phyloP scores from a whole-genome alignment of 1,284 basidiomycete species.

The Leccinum subrobustum region DNA sequence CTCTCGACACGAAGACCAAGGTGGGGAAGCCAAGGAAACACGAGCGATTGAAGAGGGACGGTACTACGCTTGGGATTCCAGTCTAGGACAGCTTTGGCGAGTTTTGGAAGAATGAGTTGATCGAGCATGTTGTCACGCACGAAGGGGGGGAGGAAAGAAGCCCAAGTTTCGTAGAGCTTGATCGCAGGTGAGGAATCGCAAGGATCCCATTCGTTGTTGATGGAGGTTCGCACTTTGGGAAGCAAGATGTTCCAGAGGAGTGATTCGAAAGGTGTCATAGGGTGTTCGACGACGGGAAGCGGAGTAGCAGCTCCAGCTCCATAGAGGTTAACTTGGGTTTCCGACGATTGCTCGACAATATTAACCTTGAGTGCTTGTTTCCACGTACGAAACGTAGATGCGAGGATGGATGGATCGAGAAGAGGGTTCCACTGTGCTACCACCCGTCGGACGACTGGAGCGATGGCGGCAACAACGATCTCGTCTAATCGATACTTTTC shows the following conservation, averaged over 20 bases:
- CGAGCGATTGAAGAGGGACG: conserved; percentile 71
- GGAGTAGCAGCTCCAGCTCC: conserved; percentile 42
- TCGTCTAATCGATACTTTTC: conserved; percentile 83
- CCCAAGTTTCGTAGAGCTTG: conserved; percentile 87
- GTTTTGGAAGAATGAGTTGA: conserved; percentile 92
- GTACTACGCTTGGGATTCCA: conserved; percentile 70
- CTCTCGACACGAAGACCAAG: conserved; percentile 79
- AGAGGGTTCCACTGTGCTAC: conserved; percentile 73
- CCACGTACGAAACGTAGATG: conserved; percentile 70
- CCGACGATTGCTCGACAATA: conserved; percentile 38
- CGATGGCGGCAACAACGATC: conserved; percentile 87
- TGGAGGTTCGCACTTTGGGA: conserved; percentile 85
- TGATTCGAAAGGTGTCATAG: conserved; percentile 95
- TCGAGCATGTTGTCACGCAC: conserved; percentile 94
- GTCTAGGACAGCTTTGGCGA: conserved; percentile 79
- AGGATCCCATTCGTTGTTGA: conserved; percentile 94
- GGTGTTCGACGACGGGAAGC: conserved; percentile 44
- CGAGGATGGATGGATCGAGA: conserved; percentile 60
- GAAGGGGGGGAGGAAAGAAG: conserved; percentile 83
- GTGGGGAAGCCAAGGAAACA: conserved; percentile 96
- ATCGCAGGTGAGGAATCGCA: conserved; percentile 73
- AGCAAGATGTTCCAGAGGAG: conserved; percentile 95
- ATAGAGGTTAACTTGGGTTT: conserved; percentile 56
- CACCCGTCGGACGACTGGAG: conserved; percentile 72
- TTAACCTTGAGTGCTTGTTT: conserved; percentile 62